These are phyloP conservation scores for Thalassiosira mediterranea DNA, from an alignment of 352 stramenopile genomes.

Conservation along the genomic window DNA sequence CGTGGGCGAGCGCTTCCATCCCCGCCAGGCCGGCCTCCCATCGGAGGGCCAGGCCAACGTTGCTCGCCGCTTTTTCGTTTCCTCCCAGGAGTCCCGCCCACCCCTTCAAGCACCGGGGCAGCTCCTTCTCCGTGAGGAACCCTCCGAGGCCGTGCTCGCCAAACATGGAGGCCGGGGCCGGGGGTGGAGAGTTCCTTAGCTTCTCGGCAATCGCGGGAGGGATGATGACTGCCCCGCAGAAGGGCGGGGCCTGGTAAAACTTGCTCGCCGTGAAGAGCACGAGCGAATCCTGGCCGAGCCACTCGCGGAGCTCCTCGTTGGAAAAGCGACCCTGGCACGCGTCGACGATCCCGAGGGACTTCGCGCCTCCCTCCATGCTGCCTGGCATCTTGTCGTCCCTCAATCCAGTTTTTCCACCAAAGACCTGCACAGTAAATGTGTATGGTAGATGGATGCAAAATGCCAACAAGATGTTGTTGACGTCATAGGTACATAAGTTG, in stretches of 20 bases:
- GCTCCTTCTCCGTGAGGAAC: conserved; percentile 73
- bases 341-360: conserved; percentile 66
- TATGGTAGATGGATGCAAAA: too few species aligned
- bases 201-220: conserved; percentile 58
- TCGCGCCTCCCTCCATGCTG: conserved; percentile 57
- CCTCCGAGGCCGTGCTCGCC: conserved; percentile 49
- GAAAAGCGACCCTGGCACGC: conserved; percentile 75
- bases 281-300: conserved; percentile 68
- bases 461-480: too few species aligned
- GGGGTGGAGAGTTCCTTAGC: conserved; percentile 35
- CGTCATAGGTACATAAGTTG: too few species aligned
- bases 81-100: conserved; percentile 41
- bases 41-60: conserved; percentile 68
- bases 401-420: conserved; percentile 75
- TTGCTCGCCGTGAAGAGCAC: conserved; percentile 75
- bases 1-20: conserved; percentile 59
- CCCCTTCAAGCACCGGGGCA: conserved; percentile 57
- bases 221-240: conserved; percentile 70
- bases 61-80: conserved; percentile 24
- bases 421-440: conserved; percentile 31
- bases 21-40: conserved; percentile 72
- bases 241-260: conserved; percentile 76
- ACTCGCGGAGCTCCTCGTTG: conserved; percentile 61
- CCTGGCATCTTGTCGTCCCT: conserved; percentile 58
- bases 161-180: conserved; percentile 50